Evolutionary conservation across 768 basidiomycete genomes (phyloP), one percentile per base, ranked within the genome.

Genomic region (Cyclocybe cylindracea): DNA sequence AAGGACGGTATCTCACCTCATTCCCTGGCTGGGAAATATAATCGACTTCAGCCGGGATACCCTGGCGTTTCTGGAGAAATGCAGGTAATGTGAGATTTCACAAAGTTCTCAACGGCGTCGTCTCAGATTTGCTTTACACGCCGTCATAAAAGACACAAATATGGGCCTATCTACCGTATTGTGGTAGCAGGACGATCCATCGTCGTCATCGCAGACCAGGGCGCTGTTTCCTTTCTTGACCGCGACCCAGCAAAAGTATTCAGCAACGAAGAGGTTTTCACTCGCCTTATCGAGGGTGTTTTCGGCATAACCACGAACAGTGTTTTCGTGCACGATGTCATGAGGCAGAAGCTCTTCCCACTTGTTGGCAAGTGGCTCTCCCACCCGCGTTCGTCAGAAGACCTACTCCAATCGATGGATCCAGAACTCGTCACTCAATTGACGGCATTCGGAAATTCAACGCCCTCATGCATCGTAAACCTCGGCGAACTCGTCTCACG

Each of bases 21-120:
- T 50, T 8, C 49, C 49, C 2, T 50, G 49, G 49, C 16, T 50
- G 2, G 49, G 49, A 14, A 43, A 34, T 36, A 35, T 50, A 8
- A 43, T 50, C 10, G 11, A 40, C 13, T 50, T 50, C 33, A 50
- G 36, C 49, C 10, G 33, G 2, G 49, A 50, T 19, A 40, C 49
- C 2, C 49, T 50, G 9, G 35, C 16, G 9, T 50, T 43, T 16
- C 36, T 50, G 14, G 13, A 50, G 36, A 7, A 43, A 35, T 50
- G 41, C 33, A 32, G 44, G 49, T 50, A 36, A 50, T 40, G 33
- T 14, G 16, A 16, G 3, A 43, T 35, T 18, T 19, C 16, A 18
- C 13, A 9, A 44, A 13, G 13, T 7, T 31, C 8, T 13, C 31
- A 44, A 24, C 24, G 24, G 24, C 29, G 31, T 16, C 8, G 13